phyloP scores from a whole-genome alignment of 176 grass and related monocot genomes.

The Guadua angustifolia region DNA sequence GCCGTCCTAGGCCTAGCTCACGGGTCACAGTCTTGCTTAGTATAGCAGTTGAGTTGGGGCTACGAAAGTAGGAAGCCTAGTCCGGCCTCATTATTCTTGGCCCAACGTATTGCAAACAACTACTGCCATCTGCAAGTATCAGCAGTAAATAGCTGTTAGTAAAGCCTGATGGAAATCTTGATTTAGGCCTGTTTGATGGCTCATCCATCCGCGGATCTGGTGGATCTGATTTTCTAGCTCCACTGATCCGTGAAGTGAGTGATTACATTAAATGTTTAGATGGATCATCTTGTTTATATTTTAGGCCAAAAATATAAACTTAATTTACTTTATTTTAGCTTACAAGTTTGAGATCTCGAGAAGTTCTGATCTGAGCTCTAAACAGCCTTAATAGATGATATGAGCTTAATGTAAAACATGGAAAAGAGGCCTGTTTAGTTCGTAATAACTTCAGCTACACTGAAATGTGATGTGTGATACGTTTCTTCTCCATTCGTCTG shows the following conservation, averaged over 20 bases:
- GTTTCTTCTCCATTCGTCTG: background rate
- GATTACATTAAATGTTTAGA: too few relatives aligned
- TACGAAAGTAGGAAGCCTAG: background rate
- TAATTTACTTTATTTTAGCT: too few relatives aligned
- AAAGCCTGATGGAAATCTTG: background rate
- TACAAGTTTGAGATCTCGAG: too few relatives aligned
- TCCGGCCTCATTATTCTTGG: background rate
- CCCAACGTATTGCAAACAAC: background rate
- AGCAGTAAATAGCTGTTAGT: background rate
- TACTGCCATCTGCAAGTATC: conserved; percentile 15
- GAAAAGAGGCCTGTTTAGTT: background rate
- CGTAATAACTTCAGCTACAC: background rate
- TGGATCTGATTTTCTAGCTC: too few relatives aligned
- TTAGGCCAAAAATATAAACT: too few relatives aligned
- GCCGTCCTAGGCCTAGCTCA: conserved; percentile 18
- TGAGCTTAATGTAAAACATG: background rate
- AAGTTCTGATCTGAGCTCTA: too few relatives aligned
- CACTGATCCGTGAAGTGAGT: too few relatives aligned
- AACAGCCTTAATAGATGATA: background rate
- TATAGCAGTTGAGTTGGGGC: background rate
- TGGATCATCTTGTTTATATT: too few relatives aligned
- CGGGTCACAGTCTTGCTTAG: conserved; percentile 10
- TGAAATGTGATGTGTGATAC: background rate
- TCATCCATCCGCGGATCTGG: too few relatives aligned
- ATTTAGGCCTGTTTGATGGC: too few relatives aligned